phyloP scores from a whole-genome alignment of 805 yeast genomes.

The Clavispora fructus region DNA sequence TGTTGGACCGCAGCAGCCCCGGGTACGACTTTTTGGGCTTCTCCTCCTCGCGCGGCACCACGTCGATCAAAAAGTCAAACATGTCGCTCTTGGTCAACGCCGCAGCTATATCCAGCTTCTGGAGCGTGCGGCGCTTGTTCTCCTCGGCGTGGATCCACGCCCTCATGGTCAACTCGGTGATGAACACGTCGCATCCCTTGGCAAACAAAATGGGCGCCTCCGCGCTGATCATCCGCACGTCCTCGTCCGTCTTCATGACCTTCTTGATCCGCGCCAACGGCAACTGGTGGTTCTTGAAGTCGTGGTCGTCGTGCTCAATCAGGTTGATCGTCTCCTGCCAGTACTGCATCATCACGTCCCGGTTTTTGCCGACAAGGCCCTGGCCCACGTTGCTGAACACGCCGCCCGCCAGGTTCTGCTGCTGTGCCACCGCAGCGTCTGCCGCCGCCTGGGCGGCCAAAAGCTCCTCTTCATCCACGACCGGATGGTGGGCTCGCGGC shows the following conservation, averaged over 20 bases:
- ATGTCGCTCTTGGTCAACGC: slow-evolving; percentile 92
- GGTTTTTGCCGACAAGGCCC: slow-evolving; percentile 40
- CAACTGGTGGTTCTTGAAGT: slow-evolving; percentile 87
- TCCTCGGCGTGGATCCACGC: slow-evolving; percentile 99
- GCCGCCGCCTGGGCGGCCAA: slow-evolving; percentile 44
- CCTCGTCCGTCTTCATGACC: slow-evolving; percentile 97
- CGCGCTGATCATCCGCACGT: slow-evolving; percentile 95
- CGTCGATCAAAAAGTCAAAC: slow-evolving; percentile 95
- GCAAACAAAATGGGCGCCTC: slow-evolving; percentile 98
- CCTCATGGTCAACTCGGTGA: slow-evolving; percentile 95
- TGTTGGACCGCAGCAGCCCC: slow-evolving; percentile 17
- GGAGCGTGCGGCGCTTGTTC: slow-evolving; percentile 89
- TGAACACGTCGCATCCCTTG: slow-evolving; percentile 95
- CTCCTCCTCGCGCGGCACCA: slow-evolving; percentile 87
- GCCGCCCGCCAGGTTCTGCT: slow-evolving; percentile 44
- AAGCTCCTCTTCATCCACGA: slow-evolving; percentile 38
- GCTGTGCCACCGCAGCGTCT: slow-evolving; percentile 42
- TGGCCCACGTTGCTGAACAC: slow-evolving; percentile 90
- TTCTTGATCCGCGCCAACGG: slow-evolving; percentile 96
- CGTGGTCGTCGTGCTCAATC: slow-evolving; percentile 83
- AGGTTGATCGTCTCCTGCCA: slow-evolving; percentile 97
- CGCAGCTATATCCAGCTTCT: slow-evolving; percentile 90
- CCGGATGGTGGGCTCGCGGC: slow-evolving; percentile 5
- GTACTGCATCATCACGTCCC: slow-evolving; percentile 88
- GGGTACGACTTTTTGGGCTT: slow-evolving; percentile 41